Base-by-base conservation (phyloP, 441 rosid genomes). In the Mallotus repandus region DNA sequence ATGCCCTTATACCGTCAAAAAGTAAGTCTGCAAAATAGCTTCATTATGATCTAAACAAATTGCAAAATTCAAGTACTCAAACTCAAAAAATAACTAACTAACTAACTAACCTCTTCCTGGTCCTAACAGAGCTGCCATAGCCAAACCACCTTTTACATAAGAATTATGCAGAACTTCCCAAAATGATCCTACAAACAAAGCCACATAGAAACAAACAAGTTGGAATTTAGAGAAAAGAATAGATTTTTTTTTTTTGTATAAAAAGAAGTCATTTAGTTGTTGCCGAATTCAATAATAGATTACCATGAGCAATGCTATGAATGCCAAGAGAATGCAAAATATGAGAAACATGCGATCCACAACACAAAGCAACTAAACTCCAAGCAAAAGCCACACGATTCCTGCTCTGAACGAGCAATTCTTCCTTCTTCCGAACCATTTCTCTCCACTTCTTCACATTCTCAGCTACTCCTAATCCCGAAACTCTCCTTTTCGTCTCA, bases 321-420 rank as follows among this genome's bases (percentile, higher is more conserved):
- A 95, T 84, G 76, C 96, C 98, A 43, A 90, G 67, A 41, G 98
- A 90, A 76, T 95, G 99, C 81, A 89, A 77, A 74, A 91, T 83
- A 81, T 93, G 99, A 22, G 97, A 89, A 85, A 88, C 86, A 48
- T 95, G 99, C 22, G 99, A 87, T 38, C 98, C 99, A 75, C 99
- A 93, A 77, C 98, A 95, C 78, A 95, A 62, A 49, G 99, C 97
- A 81, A 90, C 99, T 84, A 91, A 81, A 49, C 91, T 92, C 99
- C 99, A 91, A 5, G 99, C 96, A 76, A 95, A 87, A 11, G 90
- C 89, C 74, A 91, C 97, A 6, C 98, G 88, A 15, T 91, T 89
- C 82, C 94, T 87, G n/a, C 91, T 90, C 86, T 85, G 84, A 58
- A 78, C 79, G 2, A 92, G 78, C 86, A 91, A 64, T 21, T 92